Percentiles rank a stretch among this genome's conserved stretches.
phyloP scores from a whole-genome alignment of 2,329 filamentous ascomycete species.

The Microcera coccophila region DNA sequence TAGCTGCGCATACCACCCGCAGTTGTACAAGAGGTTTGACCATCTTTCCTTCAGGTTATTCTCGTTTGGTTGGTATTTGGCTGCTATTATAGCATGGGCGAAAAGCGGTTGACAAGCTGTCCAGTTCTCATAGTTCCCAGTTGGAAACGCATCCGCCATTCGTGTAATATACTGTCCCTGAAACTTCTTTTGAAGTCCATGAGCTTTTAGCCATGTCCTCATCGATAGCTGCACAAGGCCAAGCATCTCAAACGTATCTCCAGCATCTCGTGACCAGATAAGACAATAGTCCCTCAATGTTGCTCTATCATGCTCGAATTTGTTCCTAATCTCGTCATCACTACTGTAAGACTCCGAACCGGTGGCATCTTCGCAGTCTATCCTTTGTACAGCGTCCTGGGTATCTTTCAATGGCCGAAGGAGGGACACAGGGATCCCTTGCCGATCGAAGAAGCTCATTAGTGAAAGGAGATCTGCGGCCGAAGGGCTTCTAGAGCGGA shows the following conservation, averaged over 20 bases:
- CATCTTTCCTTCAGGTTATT: not conserved
- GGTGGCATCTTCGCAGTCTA: not conserved
- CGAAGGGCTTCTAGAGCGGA: not conserved
- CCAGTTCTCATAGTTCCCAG: not conserved
- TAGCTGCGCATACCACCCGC: not conserved
- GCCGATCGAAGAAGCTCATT: not conserved
- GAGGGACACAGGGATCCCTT: not conserved
- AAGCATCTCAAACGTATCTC: not conserved
- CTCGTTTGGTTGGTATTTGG: not conserved
- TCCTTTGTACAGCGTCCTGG: not conserved
- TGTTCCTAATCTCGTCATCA: not conserved
- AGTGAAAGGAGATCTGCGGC: not conserved
- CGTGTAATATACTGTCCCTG: not conserved
- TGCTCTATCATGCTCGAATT: not conserved
- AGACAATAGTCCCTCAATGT: slow-evolving; percentile 19
- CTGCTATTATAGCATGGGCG: not conserved
- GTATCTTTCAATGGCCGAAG: not conserved
- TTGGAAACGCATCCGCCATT: not conserved
- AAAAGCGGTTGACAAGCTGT: not conserved
- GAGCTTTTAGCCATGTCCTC: not conserved
- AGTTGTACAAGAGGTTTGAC: not conserved
- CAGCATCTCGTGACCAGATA: slow-evolving; percentile 20
- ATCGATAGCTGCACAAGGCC: slow-evolving; percentile 16
- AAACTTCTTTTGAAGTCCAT: not conserved
- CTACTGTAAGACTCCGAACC: not conserved